These are phyloP conservation scores for Andrographis paniculata DNA, from an alignment of 305 asterid genomes.

Conservation along the genomic window DNA sequence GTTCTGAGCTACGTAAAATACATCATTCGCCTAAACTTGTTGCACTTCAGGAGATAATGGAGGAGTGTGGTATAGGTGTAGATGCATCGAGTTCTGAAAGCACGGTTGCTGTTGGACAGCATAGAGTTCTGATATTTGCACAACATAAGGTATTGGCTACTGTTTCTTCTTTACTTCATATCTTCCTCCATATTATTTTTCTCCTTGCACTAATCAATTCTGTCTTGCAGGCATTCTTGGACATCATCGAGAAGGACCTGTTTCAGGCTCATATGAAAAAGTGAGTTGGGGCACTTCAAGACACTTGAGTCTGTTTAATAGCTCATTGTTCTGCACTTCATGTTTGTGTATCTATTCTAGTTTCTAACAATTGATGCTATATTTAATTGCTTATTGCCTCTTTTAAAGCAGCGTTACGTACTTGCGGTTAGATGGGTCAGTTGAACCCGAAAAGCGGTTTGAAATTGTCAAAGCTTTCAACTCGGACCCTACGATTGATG, in stretches of 20 bases:
- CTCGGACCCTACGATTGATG: conserved; percentile 99
- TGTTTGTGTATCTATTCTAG: not conserved
- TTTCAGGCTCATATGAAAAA: conserved; percentile 82
- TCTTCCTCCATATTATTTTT: conserved; percentile 13
- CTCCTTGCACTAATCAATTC: conserved; percentile 22
- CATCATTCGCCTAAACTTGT: conserved; percentile 94
- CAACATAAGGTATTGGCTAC: conserved; percentile 69
- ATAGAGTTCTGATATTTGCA: conserved; percentile 91
- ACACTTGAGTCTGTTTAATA: no score
- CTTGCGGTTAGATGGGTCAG: conserved; percentile 97
- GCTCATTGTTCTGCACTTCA: not conserved
- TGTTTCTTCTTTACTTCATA: conserved; percentile 2
- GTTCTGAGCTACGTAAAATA: conserved; percentile 74
- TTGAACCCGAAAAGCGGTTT: conserved; percentile 90
- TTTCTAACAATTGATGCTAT: conserved; percentile 5
- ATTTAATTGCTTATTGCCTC: conserved; percentile 3
- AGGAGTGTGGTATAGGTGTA: conserved; percentile 97
- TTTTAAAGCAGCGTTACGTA: conserved; percentile 65
- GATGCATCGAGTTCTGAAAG: conserved; percentile 82
- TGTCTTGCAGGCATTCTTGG: conserved; percentile 78
- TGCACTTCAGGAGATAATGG: conserved; percentile 97
- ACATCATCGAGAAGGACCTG: conserved; percentile 84
- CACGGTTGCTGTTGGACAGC: conserved; percentile 70
- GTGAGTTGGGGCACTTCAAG: no score
- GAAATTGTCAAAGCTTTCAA: conserved; percentile 96